Percentiles rank a stretch among this genome's conserved stretches.
These are phyloP conservation scores for Pleodorina starrii DNA, from an alignment of 139 green algal species.

Conservation along the genomic window DNA sequence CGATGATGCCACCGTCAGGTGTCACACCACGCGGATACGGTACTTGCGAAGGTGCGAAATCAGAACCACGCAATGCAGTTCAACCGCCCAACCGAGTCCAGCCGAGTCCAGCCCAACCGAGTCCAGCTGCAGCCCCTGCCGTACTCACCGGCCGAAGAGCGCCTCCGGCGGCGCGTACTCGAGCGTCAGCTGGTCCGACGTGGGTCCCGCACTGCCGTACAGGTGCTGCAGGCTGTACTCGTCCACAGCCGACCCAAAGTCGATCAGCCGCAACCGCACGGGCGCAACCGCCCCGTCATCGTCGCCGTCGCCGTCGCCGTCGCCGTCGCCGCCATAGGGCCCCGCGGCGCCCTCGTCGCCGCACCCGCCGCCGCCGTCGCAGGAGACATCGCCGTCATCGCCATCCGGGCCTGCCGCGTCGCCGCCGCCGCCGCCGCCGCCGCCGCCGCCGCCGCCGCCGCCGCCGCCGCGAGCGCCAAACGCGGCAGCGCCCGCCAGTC, in stretches of 20 bases:
- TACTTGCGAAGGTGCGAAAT: no score
- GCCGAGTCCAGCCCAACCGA: no score
- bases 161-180: constrained; percentile 85
- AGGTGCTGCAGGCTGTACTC: constrained; percentile 50
- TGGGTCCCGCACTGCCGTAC: constrained; percentile 70
- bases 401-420: background rate
- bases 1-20: no score
- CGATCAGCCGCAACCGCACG: constrained; percentile 76
- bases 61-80: no score
- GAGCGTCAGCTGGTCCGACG: constrained; percentile 70
- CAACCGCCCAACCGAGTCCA: no score
- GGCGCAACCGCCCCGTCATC: background rate
- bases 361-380: background rate
- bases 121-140: background rate
- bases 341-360: background rate
- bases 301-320: no score
- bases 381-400: no score
- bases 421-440: background rate
- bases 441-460: background rate
- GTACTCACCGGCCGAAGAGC: constrained; percentile 65
- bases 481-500: background rate
- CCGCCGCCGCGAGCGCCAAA: background rate
- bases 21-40: no score
- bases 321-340: background rate
- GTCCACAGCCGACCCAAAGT: constrained; percentile 85